phyloP scores from a whole-genome alignment of 495 filamentous ascomycete genomes.

The Filosporella fistucella region DNA sequence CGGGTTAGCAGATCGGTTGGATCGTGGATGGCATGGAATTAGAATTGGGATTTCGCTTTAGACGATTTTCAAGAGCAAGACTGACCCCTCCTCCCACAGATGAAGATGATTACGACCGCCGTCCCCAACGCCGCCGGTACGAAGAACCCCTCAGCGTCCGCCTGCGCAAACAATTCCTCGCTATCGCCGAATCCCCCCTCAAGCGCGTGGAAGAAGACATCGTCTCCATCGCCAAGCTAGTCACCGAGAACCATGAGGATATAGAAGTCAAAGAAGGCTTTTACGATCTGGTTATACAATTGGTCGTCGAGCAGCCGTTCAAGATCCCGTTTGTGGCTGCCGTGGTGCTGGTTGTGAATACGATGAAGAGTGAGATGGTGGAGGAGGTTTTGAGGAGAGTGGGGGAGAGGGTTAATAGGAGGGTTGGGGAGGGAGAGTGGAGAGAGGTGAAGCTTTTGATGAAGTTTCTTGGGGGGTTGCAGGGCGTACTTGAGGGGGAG shows the following conservation, averaged over 20 bases:
- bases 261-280: slow-evolving; percentile 66
- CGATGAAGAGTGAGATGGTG: slow-evolving; percentile 61
- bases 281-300: slow-evolving; percentile 64
- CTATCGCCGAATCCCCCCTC: slow-evolving; percentile 82
- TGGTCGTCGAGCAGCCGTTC: slow-evolving; percentile 87
- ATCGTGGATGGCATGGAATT: too few relatives aligned
- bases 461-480: slow-evolving; percentile 80
- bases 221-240: slow-evolving; percentile 64
- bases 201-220: slow-evolving; percentile 79
- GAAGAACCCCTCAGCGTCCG: slow-evolving; percentile 73
- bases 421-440: slow-evolving; percentile 71
- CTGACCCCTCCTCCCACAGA: slow-evolving; percentile 39
- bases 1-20: too few relatives aligned
- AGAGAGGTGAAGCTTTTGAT: slow-evolving; percentile 85
- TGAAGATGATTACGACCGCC: slow-evolving; percentile 68
- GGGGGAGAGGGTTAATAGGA: slow-evolving; percentile 50
- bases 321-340: slow-evolving; percentile 92
- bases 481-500: slow-evolving; percentile 72
- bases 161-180: slow-evolving; percentile 74
- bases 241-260: slow-evolving; percentile 79
- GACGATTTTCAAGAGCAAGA: slow-evolving; percentile 2
- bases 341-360: slow-evolving; percentile 71
- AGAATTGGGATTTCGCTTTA: too few relatives aligned
- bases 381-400: slow-evolving; percentile 61
- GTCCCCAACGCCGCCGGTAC: slow-evolving; percentile 70